Percentiles rank a stretch among this genome's conserved stretches.
phyloP scores from a whole-genome alignment of 176 grass and related monocot species.

The Lolium multiflorum region DNA sequence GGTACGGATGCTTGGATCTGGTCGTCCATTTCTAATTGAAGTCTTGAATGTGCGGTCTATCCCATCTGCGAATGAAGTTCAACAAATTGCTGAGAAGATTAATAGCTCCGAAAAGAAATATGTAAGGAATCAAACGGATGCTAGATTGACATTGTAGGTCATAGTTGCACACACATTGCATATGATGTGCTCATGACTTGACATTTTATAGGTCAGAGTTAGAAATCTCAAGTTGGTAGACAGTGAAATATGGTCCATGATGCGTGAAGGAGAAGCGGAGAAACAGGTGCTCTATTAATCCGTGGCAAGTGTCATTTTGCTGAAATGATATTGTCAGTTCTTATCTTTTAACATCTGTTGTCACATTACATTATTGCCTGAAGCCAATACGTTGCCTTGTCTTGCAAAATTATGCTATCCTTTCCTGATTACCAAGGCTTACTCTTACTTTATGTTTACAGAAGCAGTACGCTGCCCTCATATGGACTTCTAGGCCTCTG shows the following conservation, averaged over 20 bases:
- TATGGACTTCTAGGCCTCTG: slow-evolving; percentile 82
- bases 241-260: slow-evolving; percentile 85
- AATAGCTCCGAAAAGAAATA: slow-evolving; percentile 80
- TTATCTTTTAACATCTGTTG: slow-evolving; percentile 13
- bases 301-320: slow-evolving; percentile 16
- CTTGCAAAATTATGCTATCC: not conserved
- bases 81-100: slow-evolving; percentile 79
- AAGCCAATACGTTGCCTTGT: not conserved
- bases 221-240: slow-evolving; percentile 81
- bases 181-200: slow-evolving; percentile 31
- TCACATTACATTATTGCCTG: not conserved
- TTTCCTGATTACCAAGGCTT: not conserved
- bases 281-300: slow-evolving; percentile 69
- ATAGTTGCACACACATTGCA: slow-evolving; percentile 11
- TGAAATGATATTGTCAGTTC: slow-evolving; percentile 19
- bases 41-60: slow-evolving; percentile 68
- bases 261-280: slow-evolving; percentile 97
- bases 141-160: not conserved
- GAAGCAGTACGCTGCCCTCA: slow-evolving; percentile 94
- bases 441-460: slow-evolving; percentile 39
- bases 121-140: slow-evolving; percentile 55
- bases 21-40: slow-evolving; percentile 94
- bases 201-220: slow-evolving; percentile 66
- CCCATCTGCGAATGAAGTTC: slow-evolving; percentile 68
- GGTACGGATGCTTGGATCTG: slow-evolving; percentile 98